These are phyloP conservation scores for Gossypium ekmanianum DNA, from an alignment of 345 rosid species.

Conservation along the genomic window DNA sequence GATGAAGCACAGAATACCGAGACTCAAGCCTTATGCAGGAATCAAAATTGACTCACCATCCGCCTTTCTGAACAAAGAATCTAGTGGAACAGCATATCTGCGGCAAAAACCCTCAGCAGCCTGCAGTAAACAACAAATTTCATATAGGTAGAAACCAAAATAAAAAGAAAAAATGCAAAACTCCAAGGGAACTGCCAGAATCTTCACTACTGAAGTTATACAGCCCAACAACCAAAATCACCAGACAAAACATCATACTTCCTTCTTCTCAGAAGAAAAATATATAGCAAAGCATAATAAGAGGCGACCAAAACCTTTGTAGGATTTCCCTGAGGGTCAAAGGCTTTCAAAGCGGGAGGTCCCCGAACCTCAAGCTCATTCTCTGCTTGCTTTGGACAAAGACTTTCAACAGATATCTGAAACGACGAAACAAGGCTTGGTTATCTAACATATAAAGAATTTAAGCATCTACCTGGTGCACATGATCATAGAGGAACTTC, in stretches of 20 bases:
- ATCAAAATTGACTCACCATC: constrained; percentile 54
- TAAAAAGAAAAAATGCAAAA: constrained; percentile 7
- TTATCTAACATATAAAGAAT: constrained; percentile 1
- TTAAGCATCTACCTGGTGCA: neutral
- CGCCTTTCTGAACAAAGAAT: constrained; percentile 53
- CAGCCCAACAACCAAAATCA: neutral
- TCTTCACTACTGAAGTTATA: neutral
- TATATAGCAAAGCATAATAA: constrained; percentile 6
- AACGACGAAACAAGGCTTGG: constrained; percentile 17
- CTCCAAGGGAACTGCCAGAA: constrained; percentile 3
- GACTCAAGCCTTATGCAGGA: neutral
- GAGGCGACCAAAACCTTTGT: constrained; percentile 67
- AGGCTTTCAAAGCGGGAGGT: constrained; percentile 90
- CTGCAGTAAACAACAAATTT: constrained; percentile 39
- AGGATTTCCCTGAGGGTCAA: constrained; percentile 81
- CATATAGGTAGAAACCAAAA: constrained; percentile 5
- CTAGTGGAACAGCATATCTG: constrained; percentile 61
- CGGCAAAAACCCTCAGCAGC: constrained; percentile 96
- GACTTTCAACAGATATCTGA: constrained; percentile 63
- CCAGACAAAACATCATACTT: constrained; percentile 7
- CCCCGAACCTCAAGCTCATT: constrained; percentile 84
- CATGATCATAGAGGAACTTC: constrained; percentile 2
- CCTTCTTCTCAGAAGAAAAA: constrained; percentile 14
- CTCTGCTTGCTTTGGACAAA: constrained; percentile 68
- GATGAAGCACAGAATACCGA: neutral